These are phyloP conservation scores for Trichoderma gracile DNA, from an alignment of 2,329 filamentous ascomycete genomes.

Conservation along the genomic window DNA sequence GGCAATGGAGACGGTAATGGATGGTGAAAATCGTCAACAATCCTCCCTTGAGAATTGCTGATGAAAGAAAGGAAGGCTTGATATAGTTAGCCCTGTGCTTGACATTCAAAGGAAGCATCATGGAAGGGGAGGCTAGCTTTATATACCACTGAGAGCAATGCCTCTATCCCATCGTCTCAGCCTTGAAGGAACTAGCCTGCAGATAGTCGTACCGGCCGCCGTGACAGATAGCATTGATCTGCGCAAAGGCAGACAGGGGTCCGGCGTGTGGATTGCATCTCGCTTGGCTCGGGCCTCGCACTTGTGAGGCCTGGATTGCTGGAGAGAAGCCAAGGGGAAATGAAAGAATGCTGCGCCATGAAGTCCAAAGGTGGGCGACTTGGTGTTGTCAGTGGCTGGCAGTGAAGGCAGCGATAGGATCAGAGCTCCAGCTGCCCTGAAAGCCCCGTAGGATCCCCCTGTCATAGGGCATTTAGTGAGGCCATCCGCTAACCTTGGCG, in stretches of 20 bases:
- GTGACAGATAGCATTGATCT: conserved; percentile 2
- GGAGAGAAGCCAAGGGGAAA: background rate
- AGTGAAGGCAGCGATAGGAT: background rate
- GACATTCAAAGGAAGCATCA: background rate
- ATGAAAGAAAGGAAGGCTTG: too few relatives aligned
- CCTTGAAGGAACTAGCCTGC: background rate
- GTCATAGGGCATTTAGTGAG: background rate
- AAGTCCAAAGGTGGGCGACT: too few relatives aligned
- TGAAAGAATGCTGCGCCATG: conserved; percentile 10
- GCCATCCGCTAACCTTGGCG: background rate
- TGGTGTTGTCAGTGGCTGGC: background rate
- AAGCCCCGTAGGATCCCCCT: conserved; percentile 10
- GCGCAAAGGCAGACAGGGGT: background rate
- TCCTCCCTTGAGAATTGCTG: background rate
- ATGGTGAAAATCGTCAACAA: background rate
- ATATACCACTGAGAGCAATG: background rate
- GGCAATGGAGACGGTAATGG: background rate
- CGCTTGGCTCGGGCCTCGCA: conserved; percentile 1
- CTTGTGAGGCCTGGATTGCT: background rate
- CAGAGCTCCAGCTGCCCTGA: conserved; percentile 7
- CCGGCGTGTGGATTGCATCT: background rate
- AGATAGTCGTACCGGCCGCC: conserved; percentile 13
- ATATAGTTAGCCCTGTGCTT: background rate
- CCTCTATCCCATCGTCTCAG: background rate
- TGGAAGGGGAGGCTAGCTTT: background rate